Conservation (phyloP, 1,284 basidiomycete genomes). For the Sanghuangporus weigelae region DNA sequence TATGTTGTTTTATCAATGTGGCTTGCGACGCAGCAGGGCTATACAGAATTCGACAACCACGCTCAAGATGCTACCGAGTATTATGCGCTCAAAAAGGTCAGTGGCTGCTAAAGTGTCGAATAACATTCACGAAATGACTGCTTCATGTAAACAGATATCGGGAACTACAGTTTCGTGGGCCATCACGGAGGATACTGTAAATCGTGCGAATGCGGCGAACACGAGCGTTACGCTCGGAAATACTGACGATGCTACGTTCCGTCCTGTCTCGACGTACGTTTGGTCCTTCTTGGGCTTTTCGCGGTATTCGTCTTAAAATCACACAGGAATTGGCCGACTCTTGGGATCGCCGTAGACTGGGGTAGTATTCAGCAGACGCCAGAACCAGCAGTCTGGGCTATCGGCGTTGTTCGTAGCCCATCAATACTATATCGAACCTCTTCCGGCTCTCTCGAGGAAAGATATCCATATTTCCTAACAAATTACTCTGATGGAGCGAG, state of each 20-base stretch:
- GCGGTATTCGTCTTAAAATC: background rate
- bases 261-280: conserved; percentile 1
- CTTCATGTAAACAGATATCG: background rate
- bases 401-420: conserved; percentile 41
- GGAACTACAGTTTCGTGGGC: conserved; percentile 9
- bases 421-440: conserved; percentile 29
- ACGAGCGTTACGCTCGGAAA: background rate
- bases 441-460: conserved; percentile 20
- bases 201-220: background rate
- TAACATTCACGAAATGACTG: background rate
- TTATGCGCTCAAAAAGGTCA: conserved; percentile 28
- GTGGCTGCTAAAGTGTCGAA: background rate
- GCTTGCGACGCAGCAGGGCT: conserved; percentile 32
- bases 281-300: background rate
- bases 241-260: conserved; percentile 2
- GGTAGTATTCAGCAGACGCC: conserved; percentile 22
- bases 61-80: conserved; percentile 32
- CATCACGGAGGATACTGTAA: conserved; percentile 6
- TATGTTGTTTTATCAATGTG: conserved; percentile 28
- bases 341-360: conserved; percentile 30
- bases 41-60: conserved; percentile 27
- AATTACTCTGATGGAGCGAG: conserved; percentile 27
- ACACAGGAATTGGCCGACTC: conserved; percentile 29
- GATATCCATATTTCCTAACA: conserved; percentile 31
- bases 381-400: conserved; percentile 32